Evolutionary conservation across 2,329 filamentous ascomycete genomes (phyloP).

Genomic region (Aspergillus quadrilineatus): DNA sequence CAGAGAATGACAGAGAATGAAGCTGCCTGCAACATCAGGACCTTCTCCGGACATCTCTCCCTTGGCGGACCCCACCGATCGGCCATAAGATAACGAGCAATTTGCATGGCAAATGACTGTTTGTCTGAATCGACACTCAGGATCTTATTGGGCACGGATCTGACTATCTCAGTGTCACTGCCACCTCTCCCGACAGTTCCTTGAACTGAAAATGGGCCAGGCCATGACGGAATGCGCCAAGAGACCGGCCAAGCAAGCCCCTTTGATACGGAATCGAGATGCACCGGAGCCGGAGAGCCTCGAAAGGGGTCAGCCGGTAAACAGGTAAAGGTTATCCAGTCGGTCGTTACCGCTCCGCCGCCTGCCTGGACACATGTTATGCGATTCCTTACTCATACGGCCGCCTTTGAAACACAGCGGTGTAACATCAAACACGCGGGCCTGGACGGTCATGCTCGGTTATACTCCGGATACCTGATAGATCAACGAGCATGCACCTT

Average conservation of each 20-base stretch:
- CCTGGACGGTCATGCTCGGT: slow-evolving; percentile 6
- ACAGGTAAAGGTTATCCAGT: neutral
- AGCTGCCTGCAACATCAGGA: slow-evolving; percentile 6
- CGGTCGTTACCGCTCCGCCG: neutral
- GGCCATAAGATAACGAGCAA: slow-evolving; percentile 9
- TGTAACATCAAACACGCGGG: slow-evolving; percentile 16
- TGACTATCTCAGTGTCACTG: neutral
- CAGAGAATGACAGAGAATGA: neutral
- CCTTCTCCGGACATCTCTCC: slow-evolving; percentile 6
- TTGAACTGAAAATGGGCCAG: slow-evolving; percentile 1
- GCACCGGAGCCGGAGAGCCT: neutral
- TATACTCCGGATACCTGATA: slow-evolving; percentile 15
- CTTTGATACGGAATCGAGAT: slow-evolving; percentile 2
- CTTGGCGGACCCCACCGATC: slow-evolving; percentile 17
- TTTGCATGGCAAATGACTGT: slow-evolving; percentile 2
- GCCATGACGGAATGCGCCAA: slow-evolving; percentile 8
- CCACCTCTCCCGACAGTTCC: neutral
- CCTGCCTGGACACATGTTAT: neutral
- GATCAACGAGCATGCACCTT: slow-evolving; percentile 2
- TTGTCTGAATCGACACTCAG: neutral
- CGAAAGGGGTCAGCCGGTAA: slow-evolving; percentile 6
- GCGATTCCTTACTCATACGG: neutral
- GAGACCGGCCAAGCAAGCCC: slow-evolving; percentile 5
- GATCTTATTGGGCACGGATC: slow-evolving; percentile 3
- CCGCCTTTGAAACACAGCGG: slow-evolving; percentile 15